Conservation (phyloP, 768 basidiomycete species). For the Amanita rimosa region DNA sequence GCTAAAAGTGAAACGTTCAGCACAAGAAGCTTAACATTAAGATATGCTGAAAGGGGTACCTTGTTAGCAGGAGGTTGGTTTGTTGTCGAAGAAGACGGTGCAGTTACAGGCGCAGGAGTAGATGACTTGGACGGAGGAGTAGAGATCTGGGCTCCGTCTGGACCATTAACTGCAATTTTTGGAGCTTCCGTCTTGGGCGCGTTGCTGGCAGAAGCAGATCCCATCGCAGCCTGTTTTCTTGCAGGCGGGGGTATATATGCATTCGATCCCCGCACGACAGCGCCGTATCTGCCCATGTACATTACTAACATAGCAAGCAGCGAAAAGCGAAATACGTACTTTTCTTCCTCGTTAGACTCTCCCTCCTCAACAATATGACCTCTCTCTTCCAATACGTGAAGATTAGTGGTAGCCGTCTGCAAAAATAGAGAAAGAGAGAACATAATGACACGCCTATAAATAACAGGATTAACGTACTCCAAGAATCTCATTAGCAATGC, state of each 20-base stretch:
- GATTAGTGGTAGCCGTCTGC: constrained; percentile 57
- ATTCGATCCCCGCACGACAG: constrained; percentile 77
- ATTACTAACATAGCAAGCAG: constrained; percentile 14
- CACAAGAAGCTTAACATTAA: constrained; percentile 6
- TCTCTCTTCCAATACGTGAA: constrained; percentile 89
- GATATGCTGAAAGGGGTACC: constrained; percentile 21
- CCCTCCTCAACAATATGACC: constrained; percentile 52
- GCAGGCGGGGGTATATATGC: constrained; percentile 95
- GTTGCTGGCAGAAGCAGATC: constrained; percentile 15
- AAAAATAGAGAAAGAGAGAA: constrained; percentile 7
- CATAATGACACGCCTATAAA: neutral
- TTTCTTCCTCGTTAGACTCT: constrained; percentile 89
- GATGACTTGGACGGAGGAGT: constrained; percentile 45
- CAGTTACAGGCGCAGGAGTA: constrained; percentile 32
- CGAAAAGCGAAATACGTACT: constrained; percentile 37
- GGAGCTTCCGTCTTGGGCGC: constrained; percentile 20
- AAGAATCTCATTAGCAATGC: constrained; percentile 86
- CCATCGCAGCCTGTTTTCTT: constrained; percentile 33
- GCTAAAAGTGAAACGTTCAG: constrained; percentile 24
- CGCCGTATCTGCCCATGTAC: constrained; percentile 62
- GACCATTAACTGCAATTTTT: constrained; percentile 66
- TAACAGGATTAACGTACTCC: constrained; percentile 38
- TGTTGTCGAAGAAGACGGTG: neutral
- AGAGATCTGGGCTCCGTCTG: constrained; percentile 50
- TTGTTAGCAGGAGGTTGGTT: constrained; percentile 25